These are phyloP conservation scores for Polygonum maritimum DNA, from an alignment of 148 eudicot genomes.

Conservation along the genomic window DNA sequence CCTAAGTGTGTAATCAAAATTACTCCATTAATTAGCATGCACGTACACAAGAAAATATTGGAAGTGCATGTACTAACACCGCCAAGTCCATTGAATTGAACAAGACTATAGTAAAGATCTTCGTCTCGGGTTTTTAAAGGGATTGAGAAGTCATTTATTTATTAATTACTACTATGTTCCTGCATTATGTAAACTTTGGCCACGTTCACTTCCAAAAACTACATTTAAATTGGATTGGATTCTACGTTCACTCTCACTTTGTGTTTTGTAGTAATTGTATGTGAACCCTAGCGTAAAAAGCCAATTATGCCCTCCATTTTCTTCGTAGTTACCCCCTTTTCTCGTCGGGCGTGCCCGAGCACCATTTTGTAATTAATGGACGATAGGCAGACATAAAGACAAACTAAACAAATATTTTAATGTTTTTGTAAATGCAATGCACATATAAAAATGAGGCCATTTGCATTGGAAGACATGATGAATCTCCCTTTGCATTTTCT, in stretches of 20 bases:
- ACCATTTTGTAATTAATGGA: background rate
- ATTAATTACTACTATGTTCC: background rate
- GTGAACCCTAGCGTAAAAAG: background rate
- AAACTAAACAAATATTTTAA: background rate
- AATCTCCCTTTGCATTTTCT: constrained; percentile 15
- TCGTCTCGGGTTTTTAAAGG: background rate
- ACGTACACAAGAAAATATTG: background rate
- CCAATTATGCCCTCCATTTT: background rate
- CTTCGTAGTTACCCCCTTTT: background rate
- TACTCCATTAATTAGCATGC: background rate
- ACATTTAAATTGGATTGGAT: background rate
- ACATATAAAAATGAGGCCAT: constrained; percentile 12
- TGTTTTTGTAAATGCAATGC: too few species aligned
- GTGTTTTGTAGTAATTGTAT: background rate
- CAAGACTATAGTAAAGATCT: background rate
- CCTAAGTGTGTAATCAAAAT: background rate
- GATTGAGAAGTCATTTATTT: background rate
- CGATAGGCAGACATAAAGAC: background rate
- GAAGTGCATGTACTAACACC: background rate
- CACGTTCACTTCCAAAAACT: background rate
- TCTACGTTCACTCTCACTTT: background rate
- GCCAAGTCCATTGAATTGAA: background rate
- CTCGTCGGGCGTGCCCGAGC: background rate
- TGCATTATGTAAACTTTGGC: background rate
- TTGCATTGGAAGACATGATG: constrained; percentile 21